Base-by-base conservation (phyloP, 345 rosid genomes). In the Carallia brachiata region DNA sequence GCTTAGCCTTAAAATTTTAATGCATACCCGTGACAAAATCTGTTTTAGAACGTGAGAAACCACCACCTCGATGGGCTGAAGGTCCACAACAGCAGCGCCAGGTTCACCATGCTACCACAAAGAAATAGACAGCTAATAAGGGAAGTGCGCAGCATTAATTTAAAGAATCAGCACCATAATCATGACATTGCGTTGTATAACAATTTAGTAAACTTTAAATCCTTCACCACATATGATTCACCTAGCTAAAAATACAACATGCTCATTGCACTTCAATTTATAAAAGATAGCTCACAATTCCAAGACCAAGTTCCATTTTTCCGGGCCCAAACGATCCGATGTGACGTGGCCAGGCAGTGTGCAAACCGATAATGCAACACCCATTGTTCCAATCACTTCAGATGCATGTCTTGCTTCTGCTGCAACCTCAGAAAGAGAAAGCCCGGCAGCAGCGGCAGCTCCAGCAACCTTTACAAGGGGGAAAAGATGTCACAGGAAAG, bases 261-360 rank as follows among this genome's bases (percentile, higher is more conserved):
- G 47, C 44, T 23, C 23, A 23, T 30, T 36, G 30, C 47, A 36
- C 18, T 9, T 55, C 31, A 56, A 56, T 30, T 27, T 30, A 19
- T 56, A 56, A 56, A 32, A 56, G 60, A 58, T 55, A 74, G 83
- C 96, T 85, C 85, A 94, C 98, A 79, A 94, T 88, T 85, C 97
- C 97, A 69, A 94, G 96, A 71, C 97, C 98, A 69, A 94, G 96
- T 76, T 94, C 97, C 96, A 94, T 90, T 83, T 91, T 94, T 63
- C 89, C 92, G 6, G 84, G 59, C 95, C 97, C 83, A 91, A 74
- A 73, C 97, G 91, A 63, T 91, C 93, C 39, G 98, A 90, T 48
- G 93, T 87, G 75, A 82, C 90, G 79, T 83, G 96, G 71, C 98
- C 97, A 64, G 98, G 97, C 74, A 79, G 82, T 28, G 97, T 91